Percentiles rank a stretch among this genome's conserved stretches.
Conservation (phyloP, 495 filamentous ascomycete genomes). For the Penicillium dipodomyicola region DNA sequence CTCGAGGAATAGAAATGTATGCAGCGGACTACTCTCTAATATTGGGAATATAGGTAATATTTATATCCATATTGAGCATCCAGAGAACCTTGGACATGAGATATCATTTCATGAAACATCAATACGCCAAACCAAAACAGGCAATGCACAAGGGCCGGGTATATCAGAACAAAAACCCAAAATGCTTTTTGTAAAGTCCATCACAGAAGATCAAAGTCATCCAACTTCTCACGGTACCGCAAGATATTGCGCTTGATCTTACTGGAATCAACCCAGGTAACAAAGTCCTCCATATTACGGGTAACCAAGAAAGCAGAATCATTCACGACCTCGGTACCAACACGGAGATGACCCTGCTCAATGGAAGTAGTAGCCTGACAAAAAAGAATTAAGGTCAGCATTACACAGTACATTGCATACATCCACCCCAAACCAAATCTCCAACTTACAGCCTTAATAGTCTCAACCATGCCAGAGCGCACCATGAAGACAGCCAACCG, state of each 20-base stretch:
- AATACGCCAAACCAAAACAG: conserved; percentile 19
- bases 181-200: conserved; percentile 22
- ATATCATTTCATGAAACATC: conserved; percentile 12
- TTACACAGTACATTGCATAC: conserved; percentile 1
- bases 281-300: conserved; percentile 89
- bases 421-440: conserved; percentile 9
- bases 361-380: conserved; percentile 73
- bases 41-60: background rate
- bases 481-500: conserved; percentile 86
- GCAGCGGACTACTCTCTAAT: background rate
- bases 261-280: conserved; percentile 93
- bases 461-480: conserved; percentile 83
- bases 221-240: conserved; percentile 89
- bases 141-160: conserved; percentile 30
- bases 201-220: conserved; percentile 91
- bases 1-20: background rate
- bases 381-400: conserved; percentile 5
- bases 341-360: conserved; percentile 92
- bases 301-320: conserved; percentile 61
- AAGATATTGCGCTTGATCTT: conserved; percentile 96
- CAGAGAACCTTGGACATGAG: background rate
- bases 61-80: background rate
- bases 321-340: conserved; percentile 86
- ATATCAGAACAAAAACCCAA: conserved; percentile 28
- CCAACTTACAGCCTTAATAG: conserved; percentile 58